These are phyloP conservation scores for Mycena crocata DNA, from an alignment of 768 basidiomycete species.

Conservation along the genomic window DNA sequence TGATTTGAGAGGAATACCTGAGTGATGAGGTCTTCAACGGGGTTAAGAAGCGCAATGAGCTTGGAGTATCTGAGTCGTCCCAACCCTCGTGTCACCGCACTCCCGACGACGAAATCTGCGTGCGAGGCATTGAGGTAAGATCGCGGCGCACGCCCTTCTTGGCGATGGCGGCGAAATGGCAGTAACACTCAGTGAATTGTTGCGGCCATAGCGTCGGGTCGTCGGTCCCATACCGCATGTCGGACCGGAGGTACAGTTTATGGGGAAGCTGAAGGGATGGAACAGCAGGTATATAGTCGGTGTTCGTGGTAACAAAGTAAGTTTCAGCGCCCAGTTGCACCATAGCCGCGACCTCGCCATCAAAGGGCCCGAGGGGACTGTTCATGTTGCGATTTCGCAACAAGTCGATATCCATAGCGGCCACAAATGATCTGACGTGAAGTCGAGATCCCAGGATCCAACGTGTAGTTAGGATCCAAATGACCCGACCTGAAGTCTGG, in stretches of 20 bases:
- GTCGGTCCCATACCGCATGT: not conserved
- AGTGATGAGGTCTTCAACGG: too few relatives aligned
- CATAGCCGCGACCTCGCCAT: not conserved
- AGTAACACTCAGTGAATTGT: not conserved
- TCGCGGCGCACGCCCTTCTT: not conserved
- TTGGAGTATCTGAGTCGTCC: not conserved
- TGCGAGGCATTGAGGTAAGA: not conserved
- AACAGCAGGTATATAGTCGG: not conserved
- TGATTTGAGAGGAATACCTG: too few relatives aligned
- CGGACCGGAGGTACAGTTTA: not conserved
- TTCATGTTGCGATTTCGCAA: not conserved
- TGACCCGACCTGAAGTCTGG: not conserved
- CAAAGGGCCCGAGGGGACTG: not conserved
- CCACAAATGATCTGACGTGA: not conserved
- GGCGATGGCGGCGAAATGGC: not conserved
- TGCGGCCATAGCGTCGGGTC: not conserved
- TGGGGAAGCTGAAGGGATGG: not conserved
- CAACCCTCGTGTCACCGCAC: not conserved
- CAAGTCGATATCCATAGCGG: not conserved
- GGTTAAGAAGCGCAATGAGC: too few relatives aligned
- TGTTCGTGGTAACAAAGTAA: not conserved
- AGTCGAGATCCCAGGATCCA: not conserved
- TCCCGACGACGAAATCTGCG: not conserved
- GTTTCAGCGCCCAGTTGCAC: not conserved
- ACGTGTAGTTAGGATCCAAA: not conserved